These are phyloP conservation scores for Ceratocystiopsis minuta DNA, from an alignment of 2,329 filamentous ascomycete species.

Conservation along the genomic window DNA sequence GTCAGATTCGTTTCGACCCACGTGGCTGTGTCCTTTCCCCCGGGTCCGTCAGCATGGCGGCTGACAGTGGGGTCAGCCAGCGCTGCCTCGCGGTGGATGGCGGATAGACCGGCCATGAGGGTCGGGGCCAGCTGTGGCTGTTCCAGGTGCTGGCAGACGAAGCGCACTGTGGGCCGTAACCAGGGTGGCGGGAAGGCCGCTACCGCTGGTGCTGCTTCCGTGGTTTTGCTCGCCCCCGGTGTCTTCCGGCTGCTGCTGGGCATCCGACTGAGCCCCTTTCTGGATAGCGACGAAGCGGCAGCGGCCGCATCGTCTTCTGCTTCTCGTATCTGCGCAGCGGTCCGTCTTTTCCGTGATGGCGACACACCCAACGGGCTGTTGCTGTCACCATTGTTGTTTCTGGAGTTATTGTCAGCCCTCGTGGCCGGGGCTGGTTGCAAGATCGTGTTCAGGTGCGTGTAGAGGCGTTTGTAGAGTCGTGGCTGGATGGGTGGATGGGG, in stretches of 20 bases:
- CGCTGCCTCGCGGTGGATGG: conserved; percentile 19
- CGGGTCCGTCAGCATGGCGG: background rate
- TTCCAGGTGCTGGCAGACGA: conserved; percentile 43
- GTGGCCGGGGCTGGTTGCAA: conserved; percentile 22
- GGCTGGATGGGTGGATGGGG: conserved; percentile 63
- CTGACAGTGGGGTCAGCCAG: background rate
- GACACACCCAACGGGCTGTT: conserved; percentile 16
- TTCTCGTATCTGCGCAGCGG: background rate
- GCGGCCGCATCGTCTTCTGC: too few relatives aligned
- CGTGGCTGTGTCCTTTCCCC: conserved; percentile 20
- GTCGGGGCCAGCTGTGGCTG: conserved; percentile 49
- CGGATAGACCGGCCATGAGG: conserved; percentile 55
- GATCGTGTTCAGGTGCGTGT: conserved; percentile 58
- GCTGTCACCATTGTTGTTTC: conserved; percentile 4
- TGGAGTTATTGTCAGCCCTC: too few relatives aligned
- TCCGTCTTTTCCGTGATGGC: conserved; percentile 3
- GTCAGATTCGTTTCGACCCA: conserved; percentile 31
- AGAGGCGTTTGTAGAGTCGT: conserved; percentile 68
- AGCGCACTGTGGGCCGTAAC: conserved; percentile 51
- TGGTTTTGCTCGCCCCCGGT: conserved; percentile 9
- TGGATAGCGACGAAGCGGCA: too few relatives aligned
- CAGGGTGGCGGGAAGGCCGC: conserved; percentile 34
- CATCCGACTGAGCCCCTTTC: background rate
- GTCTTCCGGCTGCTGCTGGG: conserved; percentile 6
- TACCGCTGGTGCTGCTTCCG: conserved; percentile 1